These are phyloP conservation scores for Pestalotiopsis sp. DNA, from an alignment of 2,329 filamentous ascomycete species.

Conservation along the genomic window DNA sequence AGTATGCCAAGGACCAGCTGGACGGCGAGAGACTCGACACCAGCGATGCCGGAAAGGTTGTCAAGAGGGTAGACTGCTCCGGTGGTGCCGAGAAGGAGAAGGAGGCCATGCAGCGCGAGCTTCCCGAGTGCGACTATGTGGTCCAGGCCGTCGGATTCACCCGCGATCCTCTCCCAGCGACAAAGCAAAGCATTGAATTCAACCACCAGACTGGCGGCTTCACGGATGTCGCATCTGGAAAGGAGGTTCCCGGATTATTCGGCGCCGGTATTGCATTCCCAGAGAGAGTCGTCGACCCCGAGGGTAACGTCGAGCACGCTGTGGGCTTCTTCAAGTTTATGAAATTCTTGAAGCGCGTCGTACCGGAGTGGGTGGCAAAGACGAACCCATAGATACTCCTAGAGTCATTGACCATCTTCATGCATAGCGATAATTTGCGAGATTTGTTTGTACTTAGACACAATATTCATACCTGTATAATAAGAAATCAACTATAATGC, in stretches of 20 bases:
- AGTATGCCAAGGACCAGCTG: constrained; percentile 61
- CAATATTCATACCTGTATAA: too few relatives aligned
- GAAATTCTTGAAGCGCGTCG: constrained; percentile 59
- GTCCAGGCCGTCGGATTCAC: constrained; percentile 64
- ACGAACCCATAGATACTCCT: neutral
- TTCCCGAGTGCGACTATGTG: constrained; percentile 54
- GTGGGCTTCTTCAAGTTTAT: constrained; percentile 70
- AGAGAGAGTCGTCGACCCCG: constrained; percentile 60
- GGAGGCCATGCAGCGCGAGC: constrained; percentile 43
- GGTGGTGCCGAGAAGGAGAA: constrained; percentile 40
- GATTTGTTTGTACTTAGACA: too few relatives aligned
- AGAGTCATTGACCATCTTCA: too few relatives aligned
- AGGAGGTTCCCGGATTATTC: constrained; percentile 53
- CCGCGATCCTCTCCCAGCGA: constrained; percentile 48
- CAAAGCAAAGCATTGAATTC: constrained; percentile 27
- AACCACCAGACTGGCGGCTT: constrained; percentile 42
- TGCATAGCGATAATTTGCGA: too few relatives aligned
- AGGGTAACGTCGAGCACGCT: constrained; percentile 62
- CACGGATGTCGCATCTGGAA: constrained; percentile 40
- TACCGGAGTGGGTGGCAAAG: constrained; percentile 48
- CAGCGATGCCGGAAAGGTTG: constrained; percentile 47
- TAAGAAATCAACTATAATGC: too few relatives aligned
- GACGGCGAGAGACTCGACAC: constrained; percentile 50
- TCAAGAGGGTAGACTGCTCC: constrained; percentile 48
- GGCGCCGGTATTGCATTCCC: constrained; percentile 68